A percentile compares a stretch with the other conserved stretches of the same genome.
Conservation (phyloP, 306 rosid species). For the Canavalia ensiformis region DNA sequence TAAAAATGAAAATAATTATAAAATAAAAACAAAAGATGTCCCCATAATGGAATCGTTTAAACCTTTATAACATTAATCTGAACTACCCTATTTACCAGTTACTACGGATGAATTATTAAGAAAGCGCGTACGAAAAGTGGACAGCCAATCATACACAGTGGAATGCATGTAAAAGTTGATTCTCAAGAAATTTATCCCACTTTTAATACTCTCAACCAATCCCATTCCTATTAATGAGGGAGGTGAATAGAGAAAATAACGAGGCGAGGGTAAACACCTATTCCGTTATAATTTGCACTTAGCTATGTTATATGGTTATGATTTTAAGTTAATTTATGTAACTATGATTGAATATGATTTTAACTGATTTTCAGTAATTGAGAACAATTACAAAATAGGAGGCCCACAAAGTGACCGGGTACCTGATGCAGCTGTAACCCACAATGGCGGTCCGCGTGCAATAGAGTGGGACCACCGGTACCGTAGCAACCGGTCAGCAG, state of each 20-base stretch:
- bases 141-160: background rate
- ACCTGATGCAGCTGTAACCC: constrained; percentile 43
- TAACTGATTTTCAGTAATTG: background rate
- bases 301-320: no score
- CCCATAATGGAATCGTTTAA: background rate
- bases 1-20: background rate
- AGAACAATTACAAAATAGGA: background rate
- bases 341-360: no score
- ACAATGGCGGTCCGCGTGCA: constrained; percentile 19
- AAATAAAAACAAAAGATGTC: background rate
- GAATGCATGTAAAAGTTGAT: background rate
- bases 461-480: background rate
- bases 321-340: no score
- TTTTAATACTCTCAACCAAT: no score
- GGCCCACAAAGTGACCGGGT: background rate
- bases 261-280: no score
- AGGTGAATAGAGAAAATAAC: no score
- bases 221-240: no score
- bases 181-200: background rate
- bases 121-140: background rate
- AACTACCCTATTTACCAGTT: background rate
- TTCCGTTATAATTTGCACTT: no score
- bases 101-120: background rate
- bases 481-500: constrained; percentile 48
- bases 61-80: background rate